Base-by-base conservation (phyloP, 352 stramenopile species). In the Peronospora belbahrii region DNA sequence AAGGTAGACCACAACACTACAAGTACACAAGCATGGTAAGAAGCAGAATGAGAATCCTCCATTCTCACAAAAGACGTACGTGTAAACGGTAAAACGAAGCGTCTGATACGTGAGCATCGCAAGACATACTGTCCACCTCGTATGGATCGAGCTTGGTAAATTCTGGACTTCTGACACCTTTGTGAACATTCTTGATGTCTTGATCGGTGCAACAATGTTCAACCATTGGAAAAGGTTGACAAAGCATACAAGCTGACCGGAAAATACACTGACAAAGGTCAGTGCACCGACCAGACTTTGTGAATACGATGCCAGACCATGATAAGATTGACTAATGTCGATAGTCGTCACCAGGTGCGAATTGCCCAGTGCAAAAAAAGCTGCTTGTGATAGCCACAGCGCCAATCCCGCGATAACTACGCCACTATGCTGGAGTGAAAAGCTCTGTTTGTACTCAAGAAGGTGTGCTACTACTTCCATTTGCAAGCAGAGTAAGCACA, bases 301-400 rank as follows among this genome's bases (percentile, higher is more conserved):
- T 4, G 75, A 90, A 61, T 95, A 95, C 11, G 56, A 63, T 6
- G 62, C 62, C 15, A 95, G 55, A 0, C 84, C 84, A 42, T 85
- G 80, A 36, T 94, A 94, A 4, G 83, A 86, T 48, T 90, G 80
- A 30, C 81, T 93, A 23, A 95, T 89, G 53, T 95, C 84, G 43
- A 95, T 80, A 1, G 84, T 95, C 11, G 79, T 91, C 36, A 95
- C 81, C 43, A 95, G 62, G 41, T 95, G 84, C 25, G 84, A 94
- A 44, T 95, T 95, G 14, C 83, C 84, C 0, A 94, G 61, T 5
- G 84, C 74, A 30, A 91, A 94, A 38, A 95, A 95, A 10, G 74
- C 50, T n/a, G 54, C 50, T 45, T 88, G 77, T 1, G 74, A 65
- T n/a, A 93, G 14, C 69, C 70, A 77, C 20, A 70, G 13, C 13